These are phyloP conservation scores for Pichia cabralensis DNA, from an alignment of 805 yeast genomes.

Conservation along the genomic window DNA sequence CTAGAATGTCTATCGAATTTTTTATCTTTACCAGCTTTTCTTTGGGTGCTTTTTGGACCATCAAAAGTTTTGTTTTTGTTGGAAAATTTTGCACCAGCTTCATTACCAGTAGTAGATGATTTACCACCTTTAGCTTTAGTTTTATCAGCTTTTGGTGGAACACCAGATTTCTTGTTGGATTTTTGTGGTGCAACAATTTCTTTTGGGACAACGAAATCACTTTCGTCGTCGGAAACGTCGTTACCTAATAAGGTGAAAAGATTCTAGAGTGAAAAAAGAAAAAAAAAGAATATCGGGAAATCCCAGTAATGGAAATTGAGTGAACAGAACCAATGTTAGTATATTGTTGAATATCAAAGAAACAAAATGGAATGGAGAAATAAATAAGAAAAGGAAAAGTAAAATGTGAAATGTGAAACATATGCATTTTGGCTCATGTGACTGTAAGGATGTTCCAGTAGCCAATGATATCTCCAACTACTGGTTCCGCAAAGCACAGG, in stretches of 20 bases:
- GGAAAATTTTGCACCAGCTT: slow-evolving; percentile 73
- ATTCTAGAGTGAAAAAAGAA: slow-evolving; percentile 35
- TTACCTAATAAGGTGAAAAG: slow-evolving; percentile 78
- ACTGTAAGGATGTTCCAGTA: too few relatives aligned
- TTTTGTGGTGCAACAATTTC: slow-evolving; percentile 76
- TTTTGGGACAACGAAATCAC: slow-evolving; percentile 47
- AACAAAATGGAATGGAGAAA: too few relatives aligned
- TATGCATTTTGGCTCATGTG: too few relatives aligned
- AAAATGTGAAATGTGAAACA: too few relatives aligned
- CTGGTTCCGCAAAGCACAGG: too few relatives aligned
- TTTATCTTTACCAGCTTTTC: slow-evolving; percentile 38
- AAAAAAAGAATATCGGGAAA: neutral
- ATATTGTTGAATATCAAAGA: too few relatives aligned
- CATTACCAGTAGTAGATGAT: slow-evolving; percentile 74
- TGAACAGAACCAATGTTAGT: too few relatives aligned
- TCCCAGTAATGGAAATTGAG: too few relatives aligned
- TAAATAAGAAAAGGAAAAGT: too few relatives aligned
- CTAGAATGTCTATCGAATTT: slow-evolving; percentile 80
- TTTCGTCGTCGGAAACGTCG: slow-evolving; percentile 76
- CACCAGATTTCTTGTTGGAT: slow-evolving; percentile 80
- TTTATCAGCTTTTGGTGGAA: slow-evolving; percentile 70
- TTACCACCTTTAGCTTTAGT: slow-evolving; percentile 63
- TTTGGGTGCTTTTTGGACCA: slow-evolving; percentile 40
- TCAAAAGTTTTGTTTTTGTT: slow-evolving; percentile 57
- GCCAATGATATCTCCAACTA: too few relatives aligned